These are phyloP conservation scores for Oenanthe javanica DNA, from an alignment of 140 eudicot genomes.

Conservation along the genomic window DNA sequence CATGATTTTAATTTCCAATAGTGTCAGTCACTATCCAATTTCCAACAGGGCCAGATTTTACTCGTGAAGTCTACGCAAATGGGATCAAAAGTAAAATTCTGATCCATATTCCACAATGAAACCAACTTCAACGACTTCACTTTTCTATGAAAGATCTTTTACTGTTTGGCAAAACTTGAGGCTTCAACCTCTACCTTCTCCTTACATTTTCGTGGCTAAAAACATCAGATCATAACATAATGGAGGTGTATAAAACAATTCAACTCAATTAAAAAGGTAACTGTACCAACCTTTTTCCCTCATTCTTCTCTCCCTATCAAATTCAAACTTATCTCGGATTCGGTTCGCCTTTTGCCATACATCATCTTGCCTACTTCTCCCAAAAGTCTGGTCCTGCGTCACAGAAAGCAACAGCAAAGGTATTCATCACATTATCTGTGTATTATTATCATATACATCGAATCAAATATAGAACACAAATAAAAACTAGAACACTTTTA, in stretches of 20 bases:
- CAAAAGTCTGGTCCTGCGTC: conserved; percentile 55
- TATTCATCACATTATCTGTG: background rate
- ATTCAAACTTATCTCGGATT: conserved; percentile 90
- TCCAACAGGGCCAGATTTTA: background rate
- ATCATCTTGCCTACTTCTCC: conserved; percentile 51
- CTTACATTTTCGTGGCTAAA: background rate
- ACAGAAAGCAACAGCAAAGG: background rate
- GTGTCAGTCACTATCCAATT: background rate
- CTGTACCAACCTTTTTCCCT: conserved; percentile 72
- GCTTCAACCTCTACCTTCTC: background rate
- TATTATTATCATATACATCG: background rate
- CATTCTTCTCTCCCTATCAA: conserved; percentile 93
- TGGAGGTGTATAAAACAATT: background rate
- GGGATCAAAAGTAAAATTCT: background rate
- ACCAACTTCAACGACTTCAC: background rate
- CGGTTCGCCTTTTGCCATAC: conserved; percentile 46
- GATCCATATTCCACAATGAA: background rate
- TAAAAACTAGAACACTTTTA: background rate
- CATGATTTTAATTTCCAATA: background rate
- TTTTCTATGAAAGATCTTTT: background rate
- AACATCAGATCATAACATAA: background rate
- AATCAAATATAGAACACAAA: background rate
- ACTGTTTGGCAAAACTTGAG: background rate
- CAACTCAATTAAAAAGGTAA: background rate
- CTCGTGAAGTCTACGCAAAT: background rate